Conservation (phyloP, 768 basidiomycete species). For the Gyrodon lividus region DNA sequence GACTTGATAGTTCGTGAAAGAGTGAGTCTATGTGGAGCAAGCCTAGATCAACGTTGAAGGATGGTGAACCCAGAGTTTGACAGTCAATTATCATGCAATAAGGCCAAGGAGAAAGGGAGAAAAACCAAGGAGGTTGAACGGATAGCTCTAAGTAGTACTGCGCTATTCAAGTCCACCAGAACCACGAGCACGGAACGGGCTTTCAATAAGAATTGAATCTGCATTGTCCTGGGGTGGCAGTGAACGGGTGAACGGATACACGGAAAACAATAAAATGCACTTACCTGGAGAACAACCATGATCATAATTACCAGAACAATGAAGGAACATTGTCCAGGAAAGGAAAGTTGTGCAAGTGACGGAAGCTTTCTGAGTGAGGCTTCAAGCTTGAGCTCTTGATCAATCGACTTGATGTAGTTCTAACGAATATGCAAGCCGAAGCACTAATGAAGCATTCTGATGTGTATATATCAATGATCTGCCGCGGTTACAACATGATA, state of each 20-base stretch:
- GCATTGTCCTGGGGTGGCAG: too few species aligned
- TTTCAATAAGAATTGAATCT: constrained; percentile 13
- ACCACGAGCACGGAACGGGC: background rate
- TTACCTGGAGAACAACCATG: constrained; percentile 16
- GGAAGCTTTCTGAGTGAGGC: background rate
- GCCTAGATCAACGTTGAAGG: background rate
- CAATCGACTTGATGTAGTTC: too few species aligned
- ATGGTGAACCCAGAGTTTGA: background rate
- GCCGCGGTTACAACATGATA: too few species aligned
- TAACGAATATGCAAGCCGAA: too few species aligned
- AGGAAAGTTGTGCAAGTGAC: constrained; percentile 11
- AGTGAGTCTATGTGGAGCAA: background rate
- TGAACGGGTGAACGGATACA: background rate
- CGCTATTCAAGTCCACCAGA: constrained; percentile 18
- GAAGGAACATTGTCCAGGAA: constrained; percentile 24
- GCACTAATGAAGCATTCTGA: too few species aligned
- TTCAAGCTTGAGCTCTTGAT: too few species aligned
- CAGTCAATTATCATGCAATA: background rate
- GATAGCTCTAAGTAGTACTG: constrained; percentile 8
- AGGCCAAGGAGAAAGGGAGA: background rate
- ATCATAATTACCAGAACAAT: background rate
- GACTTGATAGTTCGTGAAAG: constrained; percentile 16
- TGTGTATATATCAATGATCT: too few species aligned
- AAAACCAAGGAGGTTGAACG: constrained; percentile 4
- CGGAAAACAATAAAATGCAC: constrained; percentile 22